A percentile compares a stretch with the other conserved stretches of the same genome.
These are phyloP conservation scores for Acacia acuminata DNA, from an alignment of 306 rosid species.

Conservation along the genomic window DNA sequence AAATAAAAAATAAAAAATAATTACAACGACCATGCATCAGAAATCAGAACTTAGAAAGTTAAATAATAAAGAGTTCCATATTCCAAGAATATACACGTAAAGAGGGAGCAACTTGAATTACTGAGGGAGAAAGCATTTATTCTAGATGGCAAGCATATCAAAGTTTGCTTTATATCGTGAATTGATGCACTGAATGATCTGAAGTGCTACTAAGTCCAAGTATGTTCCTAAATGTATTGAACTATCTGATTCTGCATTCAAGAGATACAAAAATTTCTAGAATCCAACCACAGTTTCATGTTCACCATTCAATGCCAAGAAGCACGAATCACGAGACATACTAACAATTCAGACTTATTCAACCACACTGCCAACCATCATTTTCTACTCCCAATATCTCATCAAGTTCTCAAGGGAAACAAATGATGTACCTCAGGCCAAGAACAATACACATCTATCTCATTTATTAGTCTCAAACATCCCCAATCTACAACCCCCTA, in stretches of 20 bases:
- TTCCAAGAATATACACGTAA: background rate
- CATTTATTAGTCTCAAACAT: background rate
- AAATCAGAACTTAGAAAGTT: conserved; percentile 6
- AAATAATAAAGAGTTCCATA: conserved; percentile 12
- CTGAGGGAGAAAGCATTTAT: background rate
- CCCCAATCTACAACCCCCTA: background rate
- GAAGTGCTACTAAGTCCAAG: background rate
- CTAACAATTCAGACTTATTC: background rate
- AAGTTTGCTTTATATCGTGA: background rate
- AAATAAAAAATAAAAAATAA: background rate
- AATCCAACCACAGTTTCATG: background rate
- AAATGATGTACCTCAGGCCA: background rate
- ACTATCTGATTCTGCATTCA: background rate
- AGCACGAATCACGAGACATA: background rate
- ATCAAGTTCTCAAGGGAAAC: background rate
- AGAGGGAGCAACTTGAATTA: conserved; percentile 12
- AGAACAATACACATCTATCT: background rate
- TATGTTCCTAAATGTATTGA: background rate
- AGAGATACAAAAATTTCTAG: background rate
- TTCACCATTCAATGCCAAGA: background rate
- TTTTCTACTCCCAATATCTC: background rate
- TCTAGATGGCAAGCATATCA: background rate
- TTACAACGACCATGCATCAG: background rate
- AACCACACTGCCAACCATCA: conserved; percentile 1
- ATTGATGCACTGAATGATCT: background rate